A percentile compares a stretch with the other conserved stretches of the same genome.
phyloP scores from a whole-genome alignment of 345 rosid genomes.

The Draba incana region DNA sequence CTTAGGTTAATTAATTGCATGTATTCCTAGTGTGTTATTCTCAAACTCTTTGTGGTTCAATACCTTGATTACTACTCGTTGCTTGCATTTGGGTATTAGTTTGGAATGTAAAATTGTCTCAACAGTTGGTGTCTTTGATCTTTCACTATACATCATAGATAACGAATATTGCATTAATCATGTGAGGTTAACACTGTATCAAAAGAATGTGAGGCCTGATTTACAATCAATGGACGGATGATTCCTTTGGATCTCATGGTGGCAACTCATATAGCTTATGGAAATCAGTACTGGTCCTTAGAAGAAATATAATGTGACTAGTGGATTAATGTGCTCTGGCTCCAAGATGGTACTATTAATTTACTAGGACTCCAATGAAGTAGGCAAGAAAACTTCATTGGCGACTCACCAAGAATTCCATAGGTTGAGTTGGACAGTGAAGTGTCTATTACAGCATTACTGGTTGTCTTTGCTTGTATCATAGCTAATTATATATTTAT shows the following conservation, averaged over 20 bases:
- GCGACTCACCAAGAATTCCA: neutral
- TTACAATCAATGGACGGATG: neutral
- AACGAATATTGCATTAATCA: neutral
- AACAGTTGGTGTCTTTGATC: neutral
- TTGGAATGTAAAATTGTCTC: too few species aligned
- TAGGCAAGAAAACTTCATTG: slow-evolving; percentile 19
- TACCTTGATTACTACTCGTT: too few species aligned
- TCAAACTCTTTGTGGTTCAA: too few species aligned
- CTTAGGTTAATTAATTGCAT: too few species aligned
- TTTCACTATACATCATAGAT: neutral
- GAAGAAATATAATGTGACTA: slow-evolving; percentile 8
- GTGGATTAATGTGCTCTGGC: slow-evolving; percentile 2
- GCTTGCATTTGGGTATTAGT: too few species aligned
- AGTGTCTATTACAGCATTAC: neutral
- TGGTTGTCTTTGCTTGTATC: neutral
- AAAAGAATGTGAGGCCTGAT: neutral
- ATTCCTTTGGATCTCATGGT: neutral
- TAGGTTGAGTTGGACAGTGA: neutral
- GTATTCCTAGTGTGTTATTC: too few species aligned
- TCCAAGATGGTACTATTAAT: neutral
- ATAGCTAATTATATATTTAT: too few species aligned
- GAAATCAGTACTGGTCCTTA: neutral
- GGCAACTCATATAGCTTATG: neutral
- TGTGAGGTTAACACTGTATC: neutral
- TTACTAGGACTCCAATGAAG: neutral